Percentiles rank a stretch among this genome's conserved stretches.
These are phyloP conservation scores for Scutellaria baicalensis DNA, from an alignment of 257 asterid species.

Conservation along the genomic window DNA sequence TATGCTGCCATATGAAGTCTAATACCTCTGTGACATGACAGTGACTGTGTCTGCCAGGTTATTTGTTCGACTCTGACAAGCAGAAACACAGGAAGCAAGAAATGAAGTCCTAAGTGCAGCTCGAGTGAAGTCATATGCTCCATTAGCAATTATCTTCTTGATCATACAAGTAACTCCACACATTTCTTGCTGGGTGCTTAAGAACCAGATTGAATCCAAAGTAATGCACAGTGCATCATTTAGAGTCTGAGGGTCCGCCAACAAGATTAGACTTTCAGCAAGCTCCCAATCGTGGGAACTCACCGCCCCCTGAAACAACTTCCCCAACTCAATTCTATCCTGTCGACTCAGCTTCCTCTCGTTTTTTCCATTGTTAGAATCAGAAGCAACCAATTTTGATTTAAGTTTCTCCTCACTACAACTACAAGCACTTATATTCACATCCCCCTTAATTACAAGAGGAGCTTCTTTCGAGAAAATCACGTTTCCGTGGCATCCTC, in stretches of 20 bases:
- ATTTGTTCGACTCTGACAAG: conserved; percentile 87
- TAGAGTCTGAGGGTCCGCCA: conserved; percentile 81
- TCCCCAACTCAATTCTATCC: conserved; percentile 74
- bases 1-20: not conserved
- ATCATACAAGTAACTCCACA: conserved; percentile 64
- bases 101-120: conserved; percentile 89
- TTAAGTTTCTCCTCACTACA: conserved; percentile 74
- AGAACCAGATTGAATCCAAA: conserved; percentile 85
- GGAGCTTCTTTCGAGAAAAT: conserved; percentile 60
- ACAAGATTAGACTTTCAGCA: conserved; percentile 64
- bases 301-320: conserved; percentile 85
- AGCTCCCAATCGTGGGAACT: conserved; percentile 82
- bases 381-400: conserved; percentile 43
- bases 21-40: conserved; percentile 86
- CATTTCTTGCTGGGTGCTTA: conserved; percentile 58
- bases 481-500: conserved; percentile 45
- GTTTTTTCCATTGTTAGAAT: conserved; percentile 38
- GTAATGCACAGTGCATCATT: conserved; percentile 81
- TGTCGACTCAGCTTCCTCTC: conserved; percentile 73
- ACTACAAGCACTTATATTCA: conserved; percentile 31
- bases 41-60: conserved; percentile 80
- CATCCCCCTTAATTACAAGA: conserved; percentile 42
- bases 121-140: conserved; percentile 82
- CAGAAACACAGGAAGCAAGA: conserved; percentile 91
- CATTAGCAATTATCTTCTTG: conserved; percentile 61